phyloP scores from a whole-genome alignment of 2,329 filamentous ascomycete genomes.

The Biscogniauxia mediterranea region DNA sequence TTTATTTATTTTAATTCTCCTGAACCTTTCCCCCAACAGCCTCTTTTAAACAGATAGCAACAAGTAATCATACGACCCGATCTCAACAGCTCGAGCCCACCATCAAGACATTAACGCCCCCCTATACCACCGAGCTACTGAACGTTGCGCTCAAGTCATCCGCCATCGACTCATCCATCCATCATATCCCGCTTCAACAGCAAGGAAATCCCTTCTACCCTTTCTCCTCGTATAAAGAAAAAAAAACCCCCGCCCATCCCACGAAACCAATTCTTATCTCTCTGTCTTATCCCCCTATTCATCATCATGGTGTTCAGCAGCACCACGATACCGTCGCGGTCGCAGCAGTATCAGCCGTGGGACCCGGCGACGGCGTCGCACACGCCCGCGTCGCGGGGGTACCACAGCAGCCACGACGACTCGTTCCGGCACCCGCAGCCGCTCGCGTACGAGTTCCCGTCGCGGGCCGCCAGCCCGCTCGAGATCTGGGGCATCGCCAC shows the following conservation, averaged over 20 bases:
- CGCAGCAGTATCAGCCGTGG: not conserved
- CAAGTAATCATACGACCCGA: not conserved
- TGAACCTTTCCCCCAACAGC: not conserved
- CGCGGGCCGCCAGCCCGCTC: not conserved
- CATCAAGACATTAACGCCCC: conserved; percentile 8
- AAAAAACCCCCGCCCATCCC: not conserved
- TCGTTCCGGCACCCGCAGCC: not conserved
- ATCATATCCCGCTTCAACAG: not conserved
- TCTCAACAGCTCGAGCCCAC: not conserved
- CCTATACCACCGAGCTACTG: conserved; percentile 5
- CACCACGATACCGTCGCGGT: not conserved
- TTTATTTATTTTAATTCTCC: too few species aligned
- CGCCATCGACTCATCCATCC: not conserved
- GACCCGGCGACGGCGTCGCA: conserved; percentile 4
- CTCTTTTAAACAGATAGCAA: not conserved
- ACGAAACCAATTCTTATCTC: too few species aligned
- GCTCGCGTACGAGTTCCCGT: not conserved
- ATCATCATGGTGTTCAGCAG: not conserved
- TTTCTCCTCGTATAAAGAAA: not conserved
- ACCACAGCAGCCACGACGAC: conserved; percentile 1
- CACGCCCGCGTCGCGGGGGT: not conserved
- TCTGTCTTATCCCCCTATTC: too few species aligned
- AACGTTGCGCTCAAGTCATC: not conserved
- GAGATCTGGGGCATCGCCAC: conserved; percentile 17
- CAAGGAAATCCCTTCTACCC: not conserved